These are phyloP conservation scores for Phytophthora citricola DNA, from an alignment of 352 stramenopile genomes.

Conservation along the genomic window DNA sequence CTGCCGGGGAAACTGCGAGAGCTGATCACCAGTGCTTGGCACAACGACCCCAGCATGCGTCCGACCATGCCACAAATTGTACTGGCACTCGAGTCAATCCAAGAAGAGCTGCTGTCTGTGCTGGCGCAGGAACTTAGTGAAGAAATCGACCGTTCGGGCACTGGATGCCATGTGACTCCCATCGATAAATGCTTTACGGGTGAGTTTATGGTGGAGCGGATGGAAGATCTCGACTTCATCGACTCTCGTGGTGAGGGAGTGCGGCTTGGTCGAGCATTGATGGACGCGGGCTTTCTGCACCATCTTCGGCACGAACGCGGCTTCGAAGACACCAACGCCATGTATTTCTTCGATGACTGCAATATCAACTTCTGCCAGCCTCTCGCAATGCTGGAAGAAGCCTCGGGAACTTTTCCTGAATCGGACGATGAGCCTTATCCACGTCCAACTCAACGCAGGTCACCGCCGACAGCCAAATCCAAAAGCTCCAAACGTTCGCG, in stretches of 20 bases:
- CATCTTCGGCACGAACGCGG: conserved; percentile 47
- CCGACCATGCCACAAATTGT: conserved; percentile 62
- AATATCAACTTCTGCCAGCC: conserved; percentile 54
- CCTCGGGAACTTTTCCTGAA: conserved; percentile 22
- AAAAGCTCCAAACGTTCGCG: conserved; percentile 21
- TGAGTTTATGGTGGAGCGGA: conserved; percentile 38
- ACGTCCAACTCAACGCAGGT: neutral
- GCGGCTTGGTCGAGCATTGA: conserved; percentile 59
- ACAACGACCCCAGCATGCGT: conserved; percentile 52
- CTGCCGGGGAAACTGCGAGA: conserved; percentile 59
- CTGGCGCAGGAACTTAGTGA: conserved; percentile 60
- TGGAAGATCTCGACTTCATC: conserved; percentile 43
- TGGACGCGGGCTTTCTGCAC: conserved; percentile 70
- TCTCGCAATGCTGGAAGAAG: conserved; percentile 47
- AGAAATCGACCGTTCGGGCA: conserved; percentile 37
- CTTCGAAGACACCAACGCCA: conserved; percentile 40
- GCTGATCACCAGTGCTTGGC: conserved; percentile 65
- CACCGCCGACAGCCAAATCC: conserved; percentile 13
- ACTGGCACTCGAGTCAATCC: conserved; percentile 51
- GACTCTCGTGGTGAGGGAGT: conserved; percentile 40
- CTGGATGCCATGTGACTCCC: conserved; percentile 9
- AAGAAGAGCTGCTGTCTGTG: conserved; percentile 62
- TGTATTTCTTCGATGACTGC: conserved; percentile 65
- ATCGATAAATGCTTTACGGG: conserved; percentile 44
- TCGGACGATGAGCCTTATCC: conserved; percentile 30